Evolutionary conservation across 2,329 filamentous ascomycete genomes (phyloP).

Genomic region (Fusarium fracticaudum): DNA sequence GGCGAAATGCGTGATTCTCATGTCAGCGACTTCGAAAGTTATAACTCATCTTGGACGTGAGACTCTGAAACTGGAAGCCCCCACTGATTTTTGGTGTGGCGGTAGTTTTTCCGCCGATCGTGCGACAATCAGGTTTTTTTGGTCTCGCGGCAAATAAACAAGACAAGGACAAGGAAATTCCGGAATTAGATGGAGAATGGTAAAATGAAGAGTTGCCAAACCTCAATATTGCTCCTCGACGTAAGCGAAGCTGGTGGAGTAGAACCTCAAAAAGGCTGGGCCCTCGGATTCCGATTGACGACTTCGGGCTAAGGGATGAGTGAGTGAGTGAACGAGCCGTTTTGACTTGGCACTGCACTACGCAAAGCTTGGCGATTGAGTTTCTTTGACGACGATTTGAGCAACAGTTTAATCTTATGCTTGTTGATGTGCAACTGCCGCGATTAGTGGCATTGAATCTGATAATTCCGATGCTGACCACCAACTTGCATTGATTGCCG

Average conservation of each 20-base stretch:
- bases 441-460: neutral
- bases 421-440: neutral
- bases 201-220: neutral
- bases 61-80: conserved; percentile 5
- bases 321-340: neutral
- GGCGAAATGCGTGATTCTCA: neutral
- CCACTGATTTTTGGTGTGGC: neutral
- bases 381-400: neutral
- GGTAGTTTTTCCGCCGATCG: conserved; percentile 16
- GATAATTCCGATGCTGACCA: neutral
- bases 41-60: neutral
- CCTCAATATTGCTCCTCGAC: neutral
- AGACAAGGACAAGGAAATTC: neutral
- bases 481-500: neutral
- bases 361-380: conserved; percentile 16
- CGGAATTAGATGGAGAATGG: conserved; percentile 12
- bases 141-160: neutral
- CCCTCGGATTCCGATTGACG: conserved; percentile 14
- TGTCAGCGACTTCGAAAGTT: neutral
- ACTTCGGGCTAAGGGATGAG: neutral
- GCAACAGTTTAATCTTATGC: neutral
- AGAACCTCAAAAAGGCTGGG: neutral
- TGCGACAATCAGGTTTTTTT: conserved; percentile 26
- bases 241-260: neutral
- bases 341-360: conserved; percentile 2